Evolutionary conservation across 192 early-diverging fungal species (phyloP).

Genomic region (Pilaira anomala): DNA sequence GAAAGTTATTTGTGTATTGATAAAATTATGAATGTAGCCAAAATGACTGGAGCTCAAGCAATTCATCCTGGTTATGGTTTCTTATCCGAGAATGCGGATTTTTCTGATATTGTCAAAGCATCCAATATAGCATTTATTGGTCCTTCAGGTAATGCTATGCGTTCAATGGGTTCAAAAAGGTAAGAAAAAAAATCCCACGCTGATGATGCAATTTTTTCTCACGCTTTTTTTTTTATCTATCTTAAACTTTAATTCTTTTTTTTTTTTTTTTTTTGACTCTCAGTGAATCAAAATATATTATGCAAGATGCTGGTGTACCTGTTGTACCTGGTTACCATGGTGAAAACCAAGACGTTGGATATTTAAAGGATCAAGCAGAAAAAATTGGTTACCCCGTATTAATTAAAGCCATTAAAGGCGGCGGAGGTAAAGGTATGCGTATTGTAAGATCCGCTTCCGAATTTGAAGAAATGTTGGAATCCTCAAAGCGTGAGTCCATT

Average conservation of each 20-base stretch:
- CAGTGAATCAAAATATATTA: constrained; percentile 89
- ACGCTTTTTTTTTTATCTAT: no score
- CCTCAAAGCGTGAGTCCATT: constrained; percentile 78
- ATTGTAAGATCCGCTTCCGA: constrained; percentile 77
- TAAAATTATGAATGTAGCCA: constrained; percentile 79
- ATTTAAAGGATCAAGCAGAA: constrained; percentile 68
- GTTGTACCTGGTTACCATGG: constrained; percentile 96
- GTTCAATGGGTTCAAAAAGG: constrained; percentile 91
- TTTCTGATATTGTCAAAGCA: constrained; percentile 68
- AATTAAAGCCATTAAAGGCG: constrained; percentile 97
- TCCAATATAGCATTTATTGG: constrained; percentile 85
- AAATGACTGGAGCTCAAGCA: constrained; percentile 76
- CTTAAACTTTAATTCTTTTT: no score
- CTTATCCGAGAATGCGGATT: constrained; percentile 89
- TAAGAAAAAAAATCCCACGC: constrained; percentile 8
- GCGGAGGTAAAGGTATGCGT: constrained; percentile 97
- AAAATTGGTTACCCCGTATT: constrained; percentile 93
- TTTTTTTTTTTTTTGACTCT: not conserved
- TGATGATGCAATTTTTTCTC: not conserved
- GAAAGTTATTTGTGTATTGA: constrained; percentile 81
- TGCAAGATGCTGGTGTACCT: constrained; percentile 84
- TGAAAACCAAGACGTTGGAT: constrained; percentile 71
- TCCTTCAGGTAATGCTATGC: constrained; percentile 82
- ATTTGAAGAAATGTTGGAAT: constrained; percentile 83
- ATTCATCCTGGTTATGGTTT: constrained; percentile 98